These are phyloP conservation scores for Geranium rotundifolium DNA, from an alignment of 345 rosid species.

Conservation along the genomic window DNA sequence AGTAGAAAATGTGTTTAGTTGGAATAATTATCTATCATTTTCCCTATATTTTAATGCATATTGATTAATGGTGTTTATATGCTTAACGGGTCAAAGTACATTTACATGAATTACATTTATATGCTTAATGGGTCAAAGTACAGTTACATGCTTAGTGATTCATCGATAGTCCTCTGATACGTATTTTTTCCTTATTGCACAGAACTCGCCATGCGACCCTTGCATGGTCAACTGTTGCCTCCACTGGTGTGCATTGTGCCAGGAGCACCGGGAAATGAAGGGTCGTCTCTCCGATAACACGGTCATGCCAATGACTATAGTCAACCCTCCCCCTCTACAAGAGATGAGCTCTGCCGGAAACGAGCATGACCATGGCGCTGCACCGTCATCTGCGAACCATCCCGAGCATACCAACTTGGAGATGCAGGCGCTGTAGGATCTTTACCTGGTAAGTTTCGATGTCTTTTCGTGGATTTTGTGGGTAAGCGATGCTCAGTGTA, in stretches of 20 bases:
- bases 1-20: too few relatives aligned
- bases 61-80: too few relatives aligned
- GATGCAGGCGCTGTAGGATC: slow-evolving; percentile 39
- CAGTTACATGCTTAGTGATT: too few relatives aligned
- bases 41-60: too few relatives aligned
- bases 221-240: slow-evolving; percentile 62
- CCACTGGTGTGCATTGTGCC: slow-evolving; percentile 73
- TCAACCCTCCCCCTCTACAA: slow-evolving; percentile 84
- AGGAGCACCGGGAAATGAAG: slow-evolving; percentile 87
- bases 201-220: slow-evolving; percentile 89
- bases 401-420: slow-evolving; percentile 32
- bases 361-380: slow-evolving; percentile 24
- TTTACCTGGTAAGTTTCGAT: too few relatives aligned
- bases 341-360: slow-evolving; percentile 55
- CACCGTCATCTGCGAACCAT: slow-evolving; percentile 28
- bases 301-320: slow-evolving; percentile 76
- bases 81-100: too few relatives aligned
- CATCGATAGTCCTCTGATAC: too few relatives aligned
- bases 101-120: too few relatives aligned
- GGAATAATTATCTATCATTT: too few relatives aligned
- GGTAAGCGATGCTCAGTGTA: too few relatives aligned
- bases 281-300: slow-evolving; percentile 60
- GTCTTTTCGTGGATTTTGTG: too few relatives aligned
- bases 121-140: too few relatives aligned
- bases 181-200: slow-evolving; percentile 10